A percentile compares a stretch with the other conserved stretches of the same genome.
Evolutionary conservation across 352 stramenopile genomes (phyloP).

Genomic region (Phytophthora europaea): DNA sequence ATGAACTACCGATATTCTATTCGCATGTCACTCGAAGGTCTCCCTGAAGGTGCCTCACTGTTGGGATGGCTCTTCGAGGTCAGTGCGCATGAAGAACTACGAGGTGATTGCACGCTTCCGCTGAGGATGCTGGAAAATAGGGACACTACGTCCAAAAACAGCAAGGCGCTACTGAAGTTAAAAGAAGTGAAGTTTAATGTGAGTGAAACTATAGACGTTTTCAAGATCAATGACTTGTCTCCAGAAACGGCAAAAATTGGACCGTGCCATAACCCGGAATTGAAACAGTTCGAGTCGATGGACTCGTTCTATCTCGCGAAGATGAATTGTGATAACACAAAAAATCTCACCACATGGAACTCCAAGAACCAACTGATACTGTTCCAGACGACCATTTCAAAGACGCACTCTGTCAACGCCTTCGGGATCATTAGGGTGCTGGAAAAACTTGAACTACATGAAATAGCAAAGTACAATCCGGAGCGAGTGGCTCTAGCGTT

Average conservation of each 20-base stretch:
- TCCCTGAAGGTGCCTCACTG: too few relatives aligned
- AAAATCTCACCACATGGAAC: not conserved
- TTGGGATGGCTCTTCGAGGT: not conserved
- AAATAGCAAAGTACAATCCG: slow-evolving; percentile 1
- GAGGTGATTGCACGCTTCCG: too few relatives aligned
- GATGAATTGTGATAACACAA: not conserved
- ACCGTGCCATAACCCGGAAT: slow-evolving; percentile 1
- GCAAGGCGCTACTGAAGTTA: too few relatives aligned
- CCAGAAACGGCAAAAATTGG: not conserved
- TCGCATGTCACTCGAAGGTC: too few relatives aligned
- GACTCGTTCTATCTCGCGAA: slow-evolving; percentile 11
- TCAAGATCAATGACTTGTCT: not conserved
- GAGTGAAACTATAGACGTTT: not conserved
- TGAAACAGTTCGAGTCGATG: slow-evolving; percentile 1
- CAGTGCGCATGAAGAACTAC: too few relatives aligned
- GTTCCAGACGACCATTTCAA: slow-evolving; percentile 7
- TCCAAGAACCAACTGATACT: not conserved
- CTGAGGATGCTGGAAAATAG: too few relatives aligned
- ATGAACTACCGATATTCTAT: too few relatives aligned
- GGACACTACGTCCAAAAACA: too few relatives aligned
- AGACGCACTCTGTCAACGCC: slow-evolving; percentile 6
- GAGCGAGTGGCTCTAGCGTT: slow-evolving; percentile 11
- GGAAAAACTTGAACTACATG: slow-evolving; percentile 4
- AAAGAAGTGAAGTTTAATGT: not conserved
- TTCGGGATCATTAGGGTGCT: slow-evolving; percentile 8